These are phyloP conservation scores for Verticillium isaacii DNA, from an alignment of 2,329 filamentous ascomycete genomes.

Conservation along the genomic window DNA sequence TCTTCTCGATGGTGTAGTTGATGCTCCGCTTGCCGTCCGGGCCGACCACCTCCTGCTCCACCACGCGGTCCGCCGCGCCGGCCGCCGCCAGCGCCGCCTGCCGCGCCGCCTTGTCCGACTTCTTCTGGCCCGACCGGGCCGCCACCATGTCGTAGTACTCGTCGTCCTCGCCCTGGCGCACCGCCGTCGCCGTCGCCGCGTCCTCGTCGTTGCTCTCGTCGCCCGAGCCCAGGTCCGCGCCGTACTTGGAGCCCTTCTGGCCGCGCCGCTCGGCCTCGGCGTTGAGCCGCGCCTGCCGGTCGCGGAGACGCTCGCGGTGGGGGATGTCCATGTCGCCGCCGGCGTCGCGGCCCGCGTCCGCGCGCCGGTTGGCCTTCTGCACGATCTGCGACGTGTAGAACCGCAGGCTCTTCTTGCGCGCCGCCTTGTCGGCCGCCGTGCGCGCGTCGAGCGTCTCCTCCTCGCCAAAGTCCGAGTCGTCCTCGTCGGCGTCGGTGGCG, in stretches of 20 bases:
- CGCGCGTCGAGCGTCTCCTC: constrained; percentile 73
- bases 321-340: constrained; percentile 82
- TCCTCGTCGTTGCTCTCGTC: constrained; percentile 57
- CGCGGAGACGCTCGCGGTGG: constrained; percentile 80
- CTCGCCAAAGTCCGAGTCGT: constrained; percentile 90
- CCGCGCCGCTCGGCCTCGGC: constrained; percentile 84
- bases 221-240: constrained; percentile 62
- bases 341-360: constrained; percentile 64
- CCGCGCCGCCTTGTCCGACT: constrained; percentile 62
- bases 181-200: constrained; percentile 57
- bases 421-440: constrained; percentile 80
- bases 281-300: constrained; percentile 81
- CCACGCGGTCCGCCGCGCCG: constrained; percentile 57
- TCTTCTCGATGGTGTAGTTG: constrained; percentile 92
- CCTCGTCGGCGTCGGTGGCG: constrained; percentile 40
- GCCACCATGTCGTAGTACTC: constrained; percentile 92
- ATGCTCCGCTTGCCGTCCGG: constrained; percentile 89
- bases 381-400: constrained; percentile 99
- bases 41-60: constrained; percentile 65
- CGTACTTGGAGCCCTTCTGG: constrained; percentile 55
- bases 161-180: constrained; percentile 55
- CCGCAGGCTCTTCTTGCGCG: constrained; percentile 84
- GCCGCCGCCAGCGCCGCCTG: constrained; percentile 55
- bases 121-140: constrained; percentile 63
- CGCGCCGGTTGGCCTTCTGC: constrained; percentile 86